Evolutionary conservation across 2,329 filamentous ascomycete genomes (phyloP).

Genomic region (Monilinia fructicola): DNA sequence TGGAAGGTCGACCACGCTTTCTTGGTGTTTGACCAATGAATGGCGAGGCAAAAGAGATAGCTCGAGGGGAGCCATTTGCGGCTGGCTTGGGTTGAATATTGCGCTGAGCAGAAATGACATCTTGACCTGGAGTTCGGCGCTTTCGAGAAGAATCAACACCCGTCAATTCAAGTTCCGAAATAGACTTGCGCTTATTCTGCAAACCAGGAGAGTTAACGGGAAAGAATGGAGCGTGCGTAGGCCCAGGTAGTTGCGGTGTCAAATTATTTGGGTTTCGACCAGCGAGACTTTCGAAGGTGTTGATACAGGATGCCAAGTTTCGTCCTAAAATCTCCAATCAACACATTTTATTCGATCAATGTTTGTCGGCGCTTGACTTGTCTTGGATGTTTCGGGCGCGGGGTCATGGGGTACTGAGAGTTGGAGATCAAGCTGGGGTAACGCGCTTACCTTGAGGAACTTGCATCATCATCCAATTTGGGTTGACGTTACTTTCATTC

Average conservation of each 20-base stretch:
- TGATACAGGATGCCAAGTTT: conserved; percentile 36
- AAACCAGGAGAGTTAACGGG: conserved; percentile 21
- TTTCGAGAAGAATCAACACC: conserved; percentile 29
- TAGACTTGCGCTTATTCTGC: conserved; percentile 35
- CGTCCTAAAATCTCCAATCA: conserved; percentile 31
- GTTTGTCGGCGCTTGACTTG: background rate
- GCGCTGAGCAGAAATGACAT: conserved; percentile 27
- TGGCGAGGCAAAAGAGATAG: conserved; percentile 28
- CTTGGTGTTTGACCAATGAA: conserved; percentile 27
- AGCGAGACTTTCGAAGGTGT: conserved; percentile 33
- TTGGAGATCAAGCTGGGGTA: conserved; percentile 25
- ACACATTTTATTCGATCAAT: background rate
- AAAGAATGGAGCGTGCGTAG: conserved; percentile 8
- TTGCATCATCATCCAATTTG: conserved; percentile 50
- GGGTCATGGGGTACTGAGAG: conserved; percentile 16
- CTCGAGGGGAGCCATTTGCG: conserved; percentile 31
- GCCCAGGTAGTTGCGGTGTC: conserved; percentile 4
- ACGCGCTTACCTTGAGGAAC: conserved; percentile 48
- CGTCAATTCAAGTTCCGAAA: conserved; percentile 29
- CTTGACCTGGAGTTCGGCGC: conserved; percentile 32
- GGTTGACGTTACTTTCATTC: conserved; percentile 45
- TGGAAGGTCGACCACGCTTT: conserved; percentile 39
- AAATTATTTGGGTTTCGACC: conserved; percentile 14
- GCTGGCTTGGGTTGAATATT: conserved; percentile 37
- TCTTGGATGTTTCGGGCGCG: conserved; percentile 12